Evolutionary conservation across 1,139 yeast species (phyloP), one percentile per base, ranked within the genome.

Genomic region (Martiniozyma asiatica): DNA sequence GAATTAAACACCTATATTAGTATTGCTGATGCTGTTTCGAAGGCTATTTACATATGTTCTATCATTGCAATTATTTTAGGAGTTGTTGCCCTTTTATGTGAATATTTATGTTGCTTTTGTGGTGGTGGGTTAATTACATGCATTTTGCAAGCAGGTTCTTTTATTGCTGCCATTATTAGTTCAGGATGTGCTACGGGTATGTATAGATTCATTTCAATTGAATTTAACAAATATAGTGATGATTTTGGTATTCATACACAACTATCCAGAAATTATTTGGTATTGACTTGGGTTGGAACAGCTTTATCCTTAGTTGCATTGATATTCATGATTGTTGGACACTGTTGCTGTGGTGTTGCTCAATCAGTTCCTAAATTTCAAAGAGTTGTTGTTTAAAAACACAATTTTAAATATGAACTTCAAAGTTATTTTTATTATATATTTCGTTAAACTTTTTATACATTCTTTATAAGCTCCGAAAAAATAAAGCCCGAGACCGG

Each of bases 401-500:
- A n/a, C n/a, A n/a, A n/a, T n/a, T n/a, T n/a, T n/a, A n/a, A n/a
- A n/a, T 19, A 19, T 19, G 21, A 19, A 10, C n/a, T n/a, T n/a
- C n/a, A n/a, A n/a, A n/a, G n/a, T n/a, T n/a, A n/a, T n/a, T n/a
- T n/a, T n/a, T n/a, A n/a, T n/a, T n/a, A n/a, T n/a, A n/a, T n/a
- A n/a, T n/a, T n/a, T n/a, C n/a, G n/a, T n/a, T n/a, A n/a, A n/a
- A n/a, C n/a, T n/a, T n/a, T n/a, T n/a, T n/a, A n/a, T n/a, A n/a
- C n/a, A n/a, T n/a, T n/a, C n/a, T n/a, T n/a, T n/a, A n/a, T n/a
- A n/a, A n/a, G n/a, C n/a, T n/a, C n/a, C n/a, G n/a, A n/a, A 39
- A 55, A 49, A 47, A 33, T 35, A 26, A 35, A 73, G 82, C 81
- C 73, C 70, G 76, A 68, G 65, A 79, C 70, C 82, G 73, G 84